phyloP scores from a whole-genome alignment of 1,139 yeast species.

The Arxiozyma telluris region DNA sequence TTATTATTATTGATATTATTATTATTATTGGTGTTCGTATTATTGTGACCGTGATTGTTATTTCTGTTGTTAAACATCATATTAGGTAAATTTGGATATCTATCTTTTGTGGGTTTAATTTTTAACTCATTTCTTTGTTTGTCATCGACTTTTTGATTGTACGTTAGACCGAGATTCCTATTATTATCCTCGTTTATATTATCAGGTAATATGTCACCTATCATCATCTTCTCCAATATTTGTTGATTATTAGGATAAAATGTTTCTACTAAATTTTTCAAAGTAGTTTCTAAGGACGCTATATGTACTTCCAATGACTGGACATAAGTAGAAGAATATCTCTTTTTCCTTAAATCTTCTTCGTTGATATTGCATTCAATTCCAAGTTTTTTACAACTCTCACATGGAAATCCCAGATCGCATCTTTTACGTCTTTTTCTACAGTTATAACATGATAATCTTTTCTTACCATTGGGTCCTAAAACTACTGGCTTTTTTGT shows the following conservation, averaged over 20 bases:
- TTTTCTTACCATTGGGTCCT: constrained; percentile 13
- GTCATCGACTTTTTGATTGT: constrained; percentile 7
- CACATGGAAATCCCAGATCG: constrained; percentile 43
- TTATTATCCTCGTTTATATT: not conserved
- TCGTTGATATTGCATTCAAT: constrained; percentile 44
- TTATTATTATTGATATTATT: too few species aligned
- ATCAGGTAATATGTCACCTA: constrained; percentile 16
- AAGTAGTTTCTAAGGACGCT: constrained; percentile 23
- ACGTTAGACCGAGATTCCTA: not conserved
- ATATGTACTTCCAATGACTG: constrained; percentile 30
- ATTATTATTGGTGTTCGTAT: not conserved
- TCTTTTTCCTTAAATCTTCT: constrained; percentile 44
- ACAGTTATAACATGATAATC: constrained; percentile 30
- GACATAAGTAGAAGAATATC: constrained; percentile 46
- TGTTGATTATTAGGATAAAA: constrained; percentile 15
- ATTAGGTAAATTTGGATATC: not conserved
- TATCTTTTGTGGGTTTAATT: not conserved
- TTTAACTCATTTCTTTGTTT: not conserved
- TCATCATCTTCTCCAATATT: constrained; percentile 15
- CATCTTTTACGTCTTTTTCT: constrained; percentile 40
- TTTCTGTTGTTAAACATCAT: not conserved
- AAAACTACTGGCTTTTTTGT: constrained; percentile 1
- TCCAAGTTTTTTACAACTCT: constrained; percentile 38
- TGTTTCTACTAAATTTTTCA: constrained; percentile 19
- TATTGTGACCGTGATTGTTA: too few species aligned